A percentile compares a stretch with the other conserved stretches of the same genome.
Conservation (phyloP, 2,329 filamentous ascomycete species). For the Fusarium mangiferae region DNA sequence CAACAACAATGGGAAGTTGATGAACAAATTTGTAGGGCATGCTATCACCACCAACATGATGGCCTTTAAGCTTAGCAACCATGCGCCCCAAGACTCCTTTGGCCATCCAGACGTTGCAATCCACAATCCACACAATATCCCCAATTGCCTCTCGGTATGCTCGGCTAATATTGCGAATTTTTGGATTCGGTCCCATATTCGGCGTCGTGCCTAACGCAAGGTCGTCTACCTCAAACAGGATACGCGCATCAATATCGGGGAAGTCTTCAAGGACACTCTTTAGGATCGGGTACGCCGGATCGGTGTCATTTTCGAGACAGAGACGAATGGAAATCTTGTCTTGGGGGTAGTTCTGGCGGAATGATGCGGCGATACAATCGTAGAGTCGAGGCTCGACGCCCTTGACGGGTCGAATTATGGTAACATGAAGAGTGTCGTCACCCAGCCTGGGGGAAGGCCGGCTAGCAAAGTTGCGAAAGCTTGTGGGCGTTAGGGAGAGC, state of each 20-base stretch:
- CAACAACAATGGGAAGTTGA: constrained; percentile 89
- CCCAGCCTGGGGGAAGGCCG: constrained; percentile 61
- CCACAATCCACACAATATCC: constrained; percentile 92
- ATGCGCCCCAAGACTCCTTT: constrained; percentile 83
- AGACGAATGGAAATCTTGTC: constrained; percentile 83
- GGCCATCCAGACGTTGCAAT: constrained; percentile 95
- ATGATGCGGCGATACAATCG: constrained; percentile 89
- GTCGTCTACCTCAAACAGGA: constrained; percentile 87
- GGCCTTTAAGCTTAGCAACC: constrained; percentile 87
- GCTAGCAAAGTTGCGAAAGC: constrained; percentile 65
- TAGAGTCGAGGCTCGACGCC: constrained; percentile 90
- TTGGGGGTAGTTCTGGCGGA: constrained; percentile 82
- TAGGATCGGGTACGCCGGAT: constrained; percentile 82
- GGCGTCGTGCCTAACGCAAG: constrained; percentile 68
- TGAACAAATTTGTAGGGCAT: constrained; percentile 91
- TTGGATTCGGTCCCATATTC: constrained; percentile 92
- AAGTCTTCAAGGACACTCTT: constrained; percentile 78
- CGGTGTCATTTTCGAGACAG: constrained; percentile 78
- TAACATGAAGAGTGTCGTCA: constrained; percentile 78
- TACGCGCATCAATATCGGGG: constrained; percentile 72
- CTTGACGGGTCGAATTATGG: constrained; percentile 92
- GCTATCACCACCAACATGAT: constrained; percentile 57
- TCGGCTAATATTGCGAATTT: constrained; percentile 95
- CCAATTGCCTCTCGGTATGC: constrained; percentile 89
- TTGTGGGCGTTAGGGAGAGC: constrained; percentile 29